A percentile compares a stretch with the other conserved stretches of the same genome.
phyloP scores from a whole-genome alignment of 768 basidiomycete genomes.

The Boletales sp. region DNA sequence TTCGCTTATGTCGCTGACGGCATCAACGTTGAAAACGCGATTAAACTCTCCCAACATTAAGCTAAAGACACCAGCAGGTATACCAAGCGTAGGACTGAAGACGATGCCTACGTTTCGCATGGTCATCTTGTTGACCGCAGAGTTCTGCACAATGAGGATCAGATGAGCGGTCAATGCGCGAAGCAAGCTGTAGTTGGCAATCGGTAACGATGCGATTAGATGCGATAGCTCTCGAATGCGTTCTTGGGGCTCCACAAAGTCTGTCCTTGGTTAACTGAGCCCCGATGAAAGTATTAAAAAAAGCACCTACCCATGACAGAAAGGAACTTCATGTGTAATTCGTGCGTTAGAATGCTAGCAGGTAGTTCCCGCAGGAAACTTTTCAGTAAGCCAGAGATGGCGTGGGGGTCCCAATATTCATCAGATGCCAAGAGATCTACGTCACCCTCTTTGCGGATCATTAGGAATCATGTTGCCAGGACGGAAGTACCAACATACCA shows the following conservation, averaged over 20 bases:
- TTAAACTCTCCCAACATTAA: conserved; percentile 93
- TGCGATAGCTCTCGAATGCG: conserved; percentile 82
- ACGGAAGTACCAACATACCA: conserved; percentile 45
- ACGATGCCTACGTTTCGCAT: conserved; percentile 99
- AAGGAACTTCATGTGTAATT: conserved; percentile 87
- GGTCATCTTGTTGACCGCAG: conserved; percentile 93
- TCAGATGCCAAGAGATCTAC: conserved; percentile 82
- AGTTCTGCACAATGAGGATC: conserved; percentile 91
- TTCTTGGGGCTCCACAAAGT: conserved; percentile 85
- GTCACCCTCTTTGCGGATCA: conserved; percentile 75
- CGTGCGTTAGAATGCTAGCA: conserved; percentile 86
- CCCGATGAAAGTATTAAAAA: neutral
- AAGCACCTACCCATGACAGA: conserved; percentile 82
- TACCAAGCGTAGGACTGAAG: conserved; percentile 95
- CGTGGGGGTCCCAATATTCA: conserved; percentile 97
- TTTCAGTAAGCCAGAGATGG: conserved; percentile 93
- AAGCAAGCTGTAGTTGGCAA: conserved; percentile 90
- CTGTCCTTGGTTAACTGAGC: conserved; percentile 38
- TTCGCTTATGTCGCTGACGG: conserved; percentile 22
- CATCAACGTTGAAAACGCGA: conserved; percentile 83
- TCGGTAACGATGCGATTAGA: conserved; percentile 82
- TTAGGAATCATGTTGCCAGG: conserved; percentile 5
- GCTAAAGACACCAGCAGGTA: conserved; percentile 96
- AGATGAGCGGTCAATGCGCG: conserved; percentile 93
- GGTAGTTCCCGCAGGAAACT: conserved; percentile 91